Percentiles rank a stretch among this genome's conserved stretches.
Evolutionary conservation across 768 basidiomycete species (phyloP).

Genomic region (Stropharia rugosoannulata): DNA sequence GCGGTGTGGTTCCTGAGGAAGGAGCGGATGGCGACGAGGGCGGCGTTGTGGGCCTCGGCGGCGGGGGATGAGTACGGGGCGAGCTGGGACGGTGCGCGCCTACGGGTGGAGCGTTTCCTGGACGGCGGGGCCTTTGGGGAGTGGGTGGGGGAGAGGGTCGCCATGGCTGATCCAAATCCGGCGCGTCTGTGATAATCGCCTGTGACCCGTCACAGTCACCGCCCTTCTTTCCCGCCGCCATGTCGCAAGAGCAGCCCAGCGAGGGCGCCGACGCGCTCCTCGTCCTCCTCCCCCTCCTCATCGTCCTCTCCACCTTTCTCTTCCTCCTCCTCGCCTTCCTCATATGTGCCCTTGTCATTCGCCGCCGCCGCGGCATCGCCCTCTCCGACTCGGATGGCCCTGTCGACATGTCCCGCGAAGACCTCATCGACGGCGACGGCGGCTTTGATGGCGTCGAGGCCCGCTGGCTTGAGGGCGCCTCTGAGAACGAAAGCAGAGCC

Average conservation of each 20-base stretch:
- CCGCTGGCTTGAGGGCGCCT: constrained; percentile 87
- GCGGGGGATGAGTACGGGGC: constrained; percentile 39
- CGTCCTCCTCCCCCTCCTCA: constrained; percentile 90
- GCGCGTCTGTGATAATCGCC: constrained; percentile 6
- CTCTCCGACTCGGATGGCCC: constrained; percentile 90
- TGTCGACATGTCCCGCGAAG: constrained; percentile 89
- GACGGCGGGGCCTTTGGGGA: constrained; percentile 45
- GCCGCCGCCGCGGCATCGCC: constrained; percentile 72
- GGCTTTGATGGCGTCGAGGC: constrained; percentile 91
- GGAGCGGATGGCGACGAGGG: constrained; percentile 66
- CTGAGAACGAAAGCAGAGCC: constrained; percentile 61
- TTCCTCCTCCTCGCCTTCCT: constrained; percentile 92
- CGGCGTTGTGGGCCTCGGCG: constrained; percentile 67
- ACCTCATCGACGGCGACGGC: constrained; percentile 87
- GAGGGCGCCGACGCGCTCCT: constrained; percentile 72
- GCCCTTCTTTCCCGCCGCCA: constrained; percentile 13
- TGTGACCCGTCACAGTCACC: constrained; percentile 7
- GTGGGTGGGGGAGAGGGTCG: constrained; percentile 48
- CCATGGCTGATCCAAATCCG: constrained; percentile 26
- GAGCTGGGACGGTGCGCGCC: constrained; percentile 58
- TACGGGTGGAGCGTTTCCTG: constrained; percentile 55
- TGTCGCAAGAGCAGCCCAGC: constrained; percentile 32
- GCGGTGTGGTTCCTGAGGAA: constrained; percentile 85
- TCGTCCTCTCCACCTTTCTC: constrained; percentile 90
- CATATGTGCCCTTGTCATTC: constrained; percentile 82